phyloP scores from a whole-genome alignment of 495 filamentous ascomycete species.

The Hypoxylon cercidicola region DNA sequence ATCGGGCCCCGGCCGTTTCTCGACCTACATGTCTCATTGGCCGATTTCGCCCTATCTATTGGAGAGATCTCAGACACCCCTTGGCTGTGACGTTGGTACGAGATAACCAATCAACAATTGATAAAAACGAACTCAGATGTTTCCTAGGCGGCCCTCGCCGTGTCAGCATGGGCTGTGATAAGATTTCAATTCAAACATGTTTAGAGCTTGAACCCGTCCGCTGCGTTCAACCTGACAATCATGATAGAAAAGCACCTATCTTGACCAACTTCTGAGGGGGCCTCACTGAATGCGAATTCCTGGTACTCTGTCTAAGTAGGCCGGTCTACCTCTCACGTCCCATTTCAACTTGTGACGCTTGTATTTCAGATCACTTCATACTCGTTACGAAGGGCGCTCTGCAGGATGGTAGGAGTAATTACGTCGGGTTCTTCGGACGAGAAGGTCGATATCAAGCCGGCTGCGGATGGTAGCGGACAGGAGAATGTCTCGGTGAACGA shows the following conservation, averaged over 20 bases:
- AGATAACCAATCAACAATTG: conserved; percentile 3
- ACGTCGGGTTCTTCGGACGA: conserved; percentile 3
- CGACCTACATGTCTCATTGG: conserved; percentile 14
- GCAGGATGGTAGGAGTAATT: neutral
- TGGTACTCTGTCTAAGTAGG: no score
- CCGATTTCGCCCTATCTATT: conserved; percentile 6
- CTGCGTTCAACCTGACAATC: no score
- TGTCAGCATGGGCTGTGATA: no score
- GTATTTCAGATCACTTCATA: neutral
- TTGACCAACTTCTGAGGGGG: no score
- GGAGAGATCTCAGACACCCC: conserved; percentile 20
- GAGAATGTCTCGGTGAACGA: conserved; percentile 19
- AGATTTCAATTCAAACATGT: no score
- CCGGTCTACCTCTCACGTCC: neutral
- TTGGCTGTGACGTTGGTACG: conserved; percentile 8
- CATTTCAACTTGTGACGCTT: neutral
- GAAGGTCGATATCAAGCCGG: conserved; percentile 11
- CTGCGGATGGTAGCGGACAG: neutral
- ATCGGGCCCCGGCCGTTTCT: neutral
- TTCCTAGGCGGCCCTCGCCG: no score
- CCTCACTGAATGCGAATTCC: no score
- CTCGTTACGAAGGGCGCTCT: neutral
- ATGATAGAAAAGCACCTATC: no score
- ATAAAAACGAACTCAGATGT: neutral
- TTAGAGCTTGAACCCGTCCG: no score